A percentile compares a stretch with the other conserved stretches of the same genome.
Conservation (phyloP, 805 yeast species). For the Saccharomycopsis schoenii region DNA sequence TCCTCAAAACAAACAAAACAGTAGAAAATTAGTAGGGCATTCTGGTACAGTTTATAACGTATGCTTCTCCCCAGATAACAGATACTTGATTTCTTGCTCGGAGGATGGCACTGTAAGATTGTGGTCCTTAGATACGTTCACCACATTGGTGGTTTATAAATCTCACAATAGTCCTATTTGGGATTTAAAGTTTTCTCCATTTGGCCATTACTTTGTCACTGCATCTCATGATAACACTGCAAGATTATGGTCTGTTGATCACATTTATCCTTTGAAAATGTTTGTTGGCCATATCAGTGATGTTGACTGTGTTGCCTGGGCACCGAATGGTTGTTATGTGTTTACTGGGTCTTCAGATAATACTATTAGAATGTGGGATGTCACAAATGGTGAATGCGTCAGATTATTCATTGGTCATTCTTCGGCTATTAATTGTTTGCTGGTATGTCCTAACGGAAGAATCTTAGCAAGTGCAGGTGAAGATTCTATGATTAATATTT, state of each 20-base stretch:
- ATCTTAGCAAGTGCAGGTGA: slow-evolving; percentile 95
- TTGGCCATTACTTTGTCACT: slow-evolving; percentile 97
- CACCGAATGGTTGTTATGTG: slow-evolving; percentile 90
- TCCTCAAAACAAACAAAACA: slow-evolving; percentile 35
- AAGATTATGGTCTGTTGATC: slow-evolving; percentile 95
- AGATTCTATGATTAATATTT: slow-evolving; percentile 76
- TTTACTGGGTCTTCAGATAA: slow-evolving; percentile 94
- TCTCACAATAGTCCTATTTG: slow-evolving; percentile 96
- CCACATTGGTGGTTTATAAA: slow-evolving; percentile 85
- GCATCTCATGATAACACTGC: slow-evolving; percentile 98
- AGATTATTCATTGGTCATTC: slow-evolving; percentile 89
- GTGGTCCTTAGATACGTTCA: slow-evolving; percentile 90
- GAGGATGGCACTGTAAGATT: slow-evolving; percentile 88
- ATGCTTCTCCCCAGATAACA: slow-evolving; percentile 84
- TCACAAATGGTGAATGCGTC: slow-evolving; percentile 77
- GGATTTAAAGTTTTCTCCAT: slow-evolving; percentile 92
- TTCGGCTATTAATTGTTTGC: slow-evolving; percentile 75
- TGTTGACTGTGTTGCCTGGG: slow-evolving; percentile 91
- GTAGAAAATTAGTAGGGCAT: slow-evolving; percentile 68
- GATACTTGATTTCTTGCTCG: slow-evolving; percentile 68
- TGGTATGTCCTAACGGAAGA: slow-evolving; percentile 94
- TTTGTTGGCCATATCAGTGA: slow-evolving; percentile 97
- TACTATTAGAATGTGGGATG: slow-evolving; percentile 98
- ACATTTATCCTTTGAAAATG: slow-evolving; percentile 87
- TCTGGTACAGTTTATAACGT: slow-evolving; percentile 89